phyloP scores from a whole-genome alignment of 768 basidiomycete genomes.

The Favolaschia claudopus region DNA sequence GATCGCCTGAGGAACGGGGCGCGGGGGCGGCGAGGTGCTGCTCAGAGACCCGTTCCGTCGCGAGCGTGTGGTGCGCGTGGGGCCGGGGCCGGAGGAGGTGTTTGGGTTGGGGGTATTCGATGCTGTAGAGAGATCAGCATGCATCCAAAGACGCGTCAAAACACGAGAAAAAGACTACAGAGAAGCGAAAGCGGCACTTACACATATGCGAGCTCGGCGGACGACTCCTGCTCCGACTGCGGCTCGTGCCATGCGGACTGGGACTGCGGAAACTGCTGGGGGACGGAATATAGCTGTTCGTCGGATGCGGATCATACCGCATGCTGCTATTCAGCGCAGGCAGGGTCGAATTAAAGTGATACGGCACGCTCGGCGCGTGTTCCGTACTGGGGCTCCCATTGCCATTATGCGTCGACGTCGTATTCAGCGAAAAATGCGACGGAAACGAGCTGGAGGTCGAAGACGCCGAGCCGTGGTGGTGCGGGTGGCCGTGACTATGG shows the following conservation, averaged over 20 bases:
- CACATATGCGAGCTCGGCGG: constrained; percentile 15
- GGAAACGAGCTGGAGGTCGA: constrained; percentile 38
- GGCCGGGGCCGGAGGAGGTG: constrained; percentile 50
- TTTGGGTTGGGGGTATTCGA: constrained; percentile 15
- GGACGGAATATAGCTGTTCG: constrained; percentile 30
- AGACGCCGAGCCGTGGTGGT: constrained; percentile 40
- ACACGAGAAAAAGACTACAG: too few species aligned
- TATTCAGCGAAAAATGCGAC: constrained; percentile 34
- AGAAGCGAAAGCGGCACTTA: constrained; percentile 14
- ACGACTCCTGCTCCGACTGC: constrained; percentile 32
- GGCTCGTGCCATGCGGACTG: constrained; percentile 43
- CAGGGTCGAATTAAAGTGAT: constrained; percentile 58
- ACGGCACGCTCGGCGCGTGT: constrained; percentile 33
- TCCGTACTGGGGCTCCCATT: constrained; percentile 20
- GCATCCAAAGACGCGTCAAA: too few species aligned
- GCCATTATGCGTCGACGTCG: neutral
- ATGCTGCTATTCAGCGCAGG: constrained; percentile 61
- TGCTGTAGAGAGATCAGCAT: constrained; percentile 13
- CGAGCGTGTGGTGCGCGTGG: constrained; percentile 60
- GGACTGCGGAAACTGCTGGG: constrained; percentile 39
- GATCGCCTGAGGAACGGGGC: constrained; percentile 67
- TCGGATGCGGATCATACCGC: constrained; percentile 56
- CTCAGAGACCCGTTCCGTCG: constrained; percentile 69
- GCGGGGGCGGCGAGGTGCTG: constrained; percentile 61
- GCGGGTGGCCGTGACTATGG: constrained; percentile 11